Evolutionary conservation across 2,329 filamentous ascomycete species (phyloP).

Genomic region (Penicillium expansum): DNA sequence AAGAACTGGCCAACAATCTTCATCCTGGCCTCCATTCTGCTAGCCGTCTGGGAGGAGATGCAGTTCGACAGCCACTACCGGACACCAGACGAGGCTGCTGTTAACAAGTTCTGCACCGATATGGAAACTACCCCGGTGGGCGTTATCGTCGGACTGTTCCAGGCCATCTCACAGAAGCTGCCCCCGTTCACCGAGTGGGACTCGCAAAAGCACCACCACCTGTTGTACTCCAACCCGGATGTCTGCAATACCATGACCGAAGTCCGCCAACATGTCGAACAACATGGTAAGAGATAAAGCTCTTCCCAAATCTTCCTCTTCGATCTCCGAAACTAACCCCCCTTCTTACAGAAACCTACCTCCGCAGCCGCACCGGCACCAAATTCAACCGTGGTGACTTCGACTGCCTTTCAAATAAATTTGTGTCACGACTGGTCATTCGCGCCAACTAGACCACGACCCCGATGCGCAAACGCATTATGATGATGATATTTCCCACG

Average conservation of each 20-base stretch:
- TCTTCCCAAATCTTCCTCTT: background rate
- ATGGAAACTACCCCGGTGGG: slow-evolving; percentile 97
- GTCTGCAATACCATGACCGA: slow-evolving; percentile 97
- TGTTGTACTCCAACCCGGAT: slow-evolving; percentile 85
- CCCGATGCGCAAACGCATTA: slow-evolving; percentile 24
- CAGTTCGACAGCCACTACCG: slow-evolving; percentile 98
- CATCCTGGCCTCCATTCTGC: slow-evolving; percentile 88
- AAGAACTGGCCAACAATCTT: slow-evolving; percentile 99
- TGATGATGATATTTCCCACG: slow-evolving; percentile 24
- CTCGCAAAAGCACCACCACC: slow-evolving; percentile 81
- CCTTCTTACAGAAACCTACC: slow-evolving; percentile 72
- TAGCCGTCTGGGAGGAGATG: slow-evolving; percentile 98
- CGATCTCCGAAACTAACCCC: slow-evolving; percentile 39
- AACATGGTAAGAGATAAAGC: slow-evolving; percentile 71
- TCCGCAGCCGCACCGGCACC: slow-evolving; percentile 72
- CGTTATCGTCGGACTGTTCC: slow-evolving; percentile 94
- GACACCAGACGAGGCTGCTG: slow-evolving; percentile 75
- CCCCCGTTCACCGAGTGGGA: slow-evolving; percentile 94
- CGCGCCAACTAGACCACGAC: slow-evolving; percentile 69
- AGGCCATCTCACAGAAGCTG: slow-evolving; percentile 95
- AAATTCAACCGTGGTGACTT: slow-evolving; percentile 91
- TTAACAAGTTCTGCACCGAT: slow-evolving; percentile 91
- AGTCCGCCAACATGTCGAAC: slow-evolving; percentile 85
- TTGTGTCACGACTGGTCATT: slow-evolving; percentile 93
- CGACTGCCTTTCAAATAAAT: slow-evolving; percentile 94